These are phyloP conservation scores for Gossypium lobatum DNA, from an alignment of 441 rosid species.

Conservation along the genomic window DNA sequence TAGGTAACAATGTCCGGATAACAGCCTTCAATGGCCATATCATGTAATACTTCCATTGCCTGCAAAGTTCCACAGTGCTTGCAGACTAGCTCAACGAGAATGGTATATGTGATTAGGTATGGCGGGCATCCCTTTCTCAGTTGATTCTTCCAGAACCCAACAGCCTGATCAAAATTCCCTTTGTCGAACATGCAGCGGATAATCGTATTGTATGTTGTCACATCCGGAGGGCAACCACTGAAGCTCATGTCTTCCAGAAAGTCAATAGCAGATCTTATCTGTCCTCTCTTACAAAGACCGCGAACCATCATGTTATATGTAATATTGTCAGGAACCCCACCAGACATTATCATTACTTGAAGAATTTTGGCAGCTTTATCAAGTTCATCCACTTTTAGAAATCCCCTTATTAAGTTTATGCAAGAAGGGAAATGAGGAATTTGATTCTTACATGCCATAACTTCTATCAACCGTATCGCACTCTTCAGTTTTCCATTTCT, in stretches of 20 bases:
- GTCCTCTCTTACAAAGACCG: slow-evolving; percentile 59
- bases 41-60: slow-evolving; percentile 76
- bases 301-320: slow-evolving; percentile 77
- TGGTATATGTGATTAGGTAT: slow-evolving; percentile 52
- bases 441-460: slow-evolving; percentile 68
- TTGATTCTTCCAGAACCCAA: slow-evolving; percentile 63
- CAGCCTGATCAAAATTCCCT: slow-evolving; percentile 49
- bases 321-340: slow-evolving; percentile 73
- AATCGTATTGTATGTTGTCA: slow-evolving; percentile 64
- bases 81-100: slow-evolving; percentile 68
- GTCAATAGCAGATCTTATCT: slow-evolving; percentile 42
- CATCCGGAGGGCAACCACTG: slow-evolving; percentile 78
- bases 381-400: slow-evolving; percentile 38
- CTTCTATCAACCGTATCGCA: slow-evolving; percentile 55
- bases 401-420: slow-evolving; percentile 59
- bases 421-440: slow-evolving; percentile 73
- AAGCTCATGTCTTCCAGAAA: slow-evolving; percentile 69
- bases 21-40: slow-evolving; percentile 70
- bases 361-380: slow-evolving; percentile 57
- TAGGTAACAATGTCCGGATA: slow-evolving; percentile 68
- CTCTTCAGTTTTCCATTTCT: slow-evolving; percentile 39
- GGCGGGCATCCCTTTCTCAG: slow-evolving; percentile 70
- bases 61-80: slow-evolving; percentile 54
- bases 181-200: slow-evolving; percentile 57
- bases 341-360: slow-evolving; percentile 70